Conservation (phyloP, 176 grass and related monocot genomes). For the Elymus sibiricus region DNA sequence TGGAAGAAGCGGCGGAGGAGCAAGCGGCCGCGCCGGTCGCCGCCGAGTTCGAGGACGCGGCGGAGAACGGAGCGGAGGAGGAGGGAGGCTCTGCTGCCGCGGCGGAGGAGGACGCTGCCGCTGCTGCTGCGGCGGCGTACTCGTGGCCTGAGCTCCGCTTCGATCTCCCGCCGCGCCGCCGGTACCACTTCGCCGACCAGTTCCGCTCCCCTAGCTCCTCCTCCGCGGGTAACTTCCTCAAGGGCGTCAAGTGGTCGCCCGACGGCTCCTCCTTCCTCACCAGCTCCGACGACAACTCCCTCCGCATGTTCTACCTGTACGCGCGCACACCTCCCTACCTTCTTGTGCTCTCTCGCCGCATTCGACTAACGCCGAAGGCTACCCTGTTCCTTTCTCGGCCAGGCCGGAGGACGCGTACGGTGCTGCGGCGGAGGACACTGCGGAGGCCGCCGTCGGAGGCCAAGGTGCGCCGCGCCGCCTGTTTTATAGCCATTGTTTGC, state of each 20-base stretch:
- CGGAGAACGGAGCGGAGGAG: neutral
- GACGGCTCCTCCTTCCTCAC: conserved; percentile 95
- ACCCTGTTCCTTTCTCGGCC: neutral
- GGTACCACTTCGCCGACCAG: conserved; percentile 50
- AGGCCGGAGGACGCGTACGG: conserved; percentile 63
- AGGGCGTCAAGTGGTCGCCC: conserved; percentile 92
- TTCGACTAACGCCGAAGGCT: neutral
- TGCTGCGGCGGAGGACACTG: conserved; percentile 23
- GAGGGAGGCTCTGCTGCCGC: neutral
- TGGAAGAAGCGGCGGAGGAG: conserved; percentile 38
- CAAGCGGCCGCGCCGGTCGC: neutral
- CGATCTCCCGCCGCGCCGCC: conserved; percentile 51
- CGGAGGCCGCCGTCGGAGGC: conserved; percentile 34
- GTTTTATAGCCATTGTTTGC: neutral
- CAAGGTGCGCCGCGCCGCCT: conserved; percentile 38
- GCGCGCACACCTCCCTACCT: neutral
- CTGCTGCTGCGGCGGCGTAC: conserved; percentile 9
- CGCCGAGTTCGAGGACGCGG: neutral
- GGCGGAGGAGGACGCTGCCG: neutral
- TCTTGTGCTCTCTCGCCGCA: neutral
- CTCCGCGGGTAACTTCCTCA: conserved; percentile 72
- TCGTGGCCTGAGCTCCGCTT: conserved; percentile 63
- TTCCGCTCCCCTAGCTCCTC: conserved; percentile 22
- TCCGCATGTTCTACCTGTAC: conserved; percentile 84
- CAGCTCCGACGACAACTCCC: conserved; percentile 90